Evolutionary conservation across 2,329 filamentous ascomycete genomes (phyloP).

Genomic region (Karstenula rhodostoma): DNA sequence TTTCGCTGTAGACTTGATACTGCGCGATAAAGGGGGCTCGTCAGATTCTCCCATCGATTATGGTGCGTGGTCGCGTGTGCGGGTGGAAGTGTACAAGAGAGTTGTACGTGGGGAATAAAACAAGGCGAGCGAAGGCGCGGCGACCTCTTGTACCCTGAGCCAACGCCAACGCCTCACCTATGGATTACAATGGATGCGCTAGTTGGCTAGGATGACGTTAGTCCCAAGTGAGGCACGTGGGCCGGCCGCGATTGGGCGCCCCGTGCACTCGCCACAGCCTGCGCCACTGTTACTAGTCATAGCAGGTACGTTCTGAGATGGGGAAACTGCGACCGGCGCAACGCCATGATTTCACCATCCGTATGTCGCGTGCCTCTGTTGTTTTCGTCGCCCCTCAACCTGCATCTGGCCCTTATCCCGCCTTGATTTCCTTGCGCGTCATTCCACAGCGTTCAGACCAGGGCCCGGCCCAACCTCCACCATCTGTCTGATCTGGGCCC

Average conservation of each 20-base stretch:
- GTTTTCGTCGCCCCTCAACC: background rate
- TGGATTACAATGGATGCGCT: constrained; percentile 5
- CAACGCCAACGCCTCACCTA: background rate
- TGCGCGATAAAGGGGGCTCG: constrained; percentile 59
- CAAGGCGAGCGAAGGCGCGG: constrained; percentile 10
- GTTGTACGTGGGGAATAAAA: constrained; percentile 16
- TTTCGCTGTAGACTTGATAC: constrained; percentile 60
- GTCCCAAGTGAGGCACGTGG: background rate
- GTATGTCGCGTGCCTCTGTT: background rate
- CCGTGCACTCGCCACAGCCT: constrained; percentile 3
- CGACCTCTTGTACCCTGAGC: constrained; percentile 16
- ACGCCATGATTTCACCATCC: background rate
- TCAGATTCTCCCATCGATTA: constrained; percentile 65
- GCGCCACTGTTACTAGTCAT: constrained; percentile 1
- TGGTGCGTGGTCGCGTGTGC: constrained; percentile 24
- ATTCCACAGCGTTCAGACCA: background rate
- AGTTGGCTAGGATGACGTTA: constrained; percentile 3
- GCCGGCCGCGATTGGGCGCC: background rate
- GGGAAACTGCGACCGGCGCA: background rate
- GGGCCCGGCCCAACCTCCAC: background rate
- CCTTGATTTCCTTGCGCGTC: background rate
- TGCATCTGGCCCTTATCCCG: background rate
- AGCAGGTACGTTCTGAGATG: background rate
- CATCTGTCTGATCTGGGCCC: background rate
- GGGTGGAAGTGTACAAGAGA: constrained; percentile 13